Evolutionary conservation across 129 eudicot genomes (phyloP).

Genomic region (Sambucus nigra): DNA sequence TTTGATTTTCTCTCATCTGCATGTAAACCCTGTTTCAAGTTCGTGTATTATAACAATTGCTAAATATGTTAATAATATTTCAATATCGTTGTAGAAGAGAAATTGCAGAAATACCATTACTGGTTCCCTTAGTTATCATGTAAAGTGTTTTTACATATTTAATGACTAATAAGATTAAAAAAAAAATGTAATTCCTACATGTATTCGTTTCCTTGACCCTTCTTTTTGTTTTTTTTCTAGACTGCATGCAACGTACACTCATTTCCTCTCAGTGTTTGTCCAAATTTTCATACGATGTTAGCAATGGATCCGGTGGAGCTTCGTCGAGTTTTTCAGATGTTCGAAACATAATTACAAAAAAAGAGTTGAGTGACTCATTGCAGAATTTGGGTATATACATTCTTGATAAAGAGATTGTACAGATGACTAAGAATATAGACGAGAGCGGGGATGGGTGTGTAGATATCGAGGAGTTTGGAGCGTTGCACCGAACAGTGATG

Average conservation of each 20-base stretch:
- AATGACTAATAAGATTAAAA: too few relatives aligned
- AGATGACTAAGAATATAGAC: slow-evolving; percentile 76
- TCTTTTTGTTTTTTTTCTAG: slow-evolving; percentile 1
- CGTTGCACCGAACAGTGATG: slow-evolving; percentile 59
- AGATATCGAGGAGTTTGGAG: slow-evolving; percentile 79
- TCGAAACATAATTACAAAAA: slow-evolving; percentile 57
- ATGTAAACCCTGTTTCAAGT: too few relatives aligned
- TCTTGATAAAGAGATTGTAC: slow-evolving; percentile 57
- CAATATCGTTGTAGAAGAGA: too few relatives aligned
- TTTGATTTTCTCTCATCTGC: too few relatives aligned
- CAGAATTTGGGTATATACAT: slow-evolving; percentile 66
- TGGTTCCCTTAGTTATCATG: too few relatives aligned
- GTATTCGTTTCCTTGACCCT: slow-evolving; percentile 2
- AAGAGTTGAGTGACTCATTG: slow-evolving; percentile 62
- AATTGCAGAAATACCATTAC: too few relatives aligned
- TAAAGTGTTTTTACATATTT: too few relatives aligned
- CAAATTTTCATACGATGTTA: slow-evolving; percentile 4
- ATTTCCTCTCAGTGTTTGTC: slow-evolving; percentile 2
- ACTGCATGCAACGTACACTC: background rate
- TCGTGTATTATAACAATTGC: too few relatives aligned
- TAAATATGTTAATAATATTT: too few relatives aligned
- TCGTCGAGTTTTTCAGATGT: slow-evolving; percentile 65
- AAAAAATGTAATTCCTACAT: too few relatives aligned
- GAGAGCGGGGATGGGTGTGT: slow-evolving; percentile 67
- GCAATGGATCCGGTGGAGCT: slow-evolving; percentile 58